Evolutionary conservation across 2,329 filamentous ascomycete genomes (phyloP).

Genomic region (Ustulina deusta): DNA sequence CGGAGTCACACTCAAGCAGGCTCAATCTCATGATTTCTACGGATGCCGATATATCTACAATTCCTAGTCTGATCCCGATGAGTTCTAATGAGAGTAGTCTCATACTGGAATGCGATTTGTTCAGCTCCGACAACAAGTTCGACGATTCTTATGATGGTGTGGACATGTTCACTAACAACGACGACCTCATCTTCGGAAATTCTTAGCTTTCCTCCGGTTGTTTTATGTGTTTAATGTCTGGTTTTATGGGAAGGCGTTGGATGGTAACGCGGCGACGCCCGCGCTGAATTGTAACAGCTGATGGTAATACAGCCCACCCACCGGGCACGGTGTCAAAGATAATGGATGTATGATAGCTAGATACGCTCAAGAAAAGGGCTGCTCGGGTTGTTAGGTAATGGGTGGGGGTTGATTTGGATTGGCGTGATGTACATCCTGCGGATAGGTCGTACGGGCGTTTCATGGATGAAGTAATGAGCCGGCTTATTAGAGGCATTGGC

Average conservation of each 20-base stretch:
- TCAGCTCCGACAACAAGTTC: slow-evolving; percentile 60
- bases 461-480: slow-evolving; percentile 16
- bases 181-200: slow-evolving; percentile 65
- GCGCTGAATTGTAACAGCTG: slow-evolving; percentile 30
- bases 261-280: slow-evolving; percentile 14
- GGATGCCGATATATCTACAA: slow-evolving; percentile 48
- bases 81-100: slow-evolving; percentile 60
- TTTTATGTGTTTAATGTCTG: slow-evolving; percentile 1
- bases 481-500: slow-evolving; percentile 23
- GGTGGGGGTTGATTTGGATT: slow-evolving; percentile 12
- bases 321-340: not conserved
- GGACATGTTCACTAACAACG: slow-evolving; percentile 64
- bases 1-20: slow-evolving; percentile 56
- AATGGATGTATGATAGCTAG: slow-evolving; percentile 32
- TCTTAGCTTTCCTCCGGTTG: slow-evolving; percentile 7
- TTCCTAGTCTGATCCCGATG: slow-evolving; percentile 50
- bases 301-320: no score
- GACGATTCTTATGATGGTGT: slow-evolving; percentile 64
- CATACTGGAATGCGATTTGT: slow-evolving; percentile 61
- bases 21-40: slow-evolving; percentile 50
- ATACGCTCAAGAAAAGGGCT: not conserved
- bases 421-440: slow-evolving; percentile 16
- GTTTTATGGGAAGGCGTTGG: slow-evolving; percentile 3
- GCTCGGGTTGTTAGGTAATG: slow-evolving; percentile 16
- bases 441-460: slow-evolving; percentile 25